Percentiles rank a stretch among this genome's conserved stretches.
These are phyloP conservation scores for Scedosporium dehoogii DNA, from an alignment of 2,329 filamentous ascomycete species.

Conservation along the genomic window DNA sequence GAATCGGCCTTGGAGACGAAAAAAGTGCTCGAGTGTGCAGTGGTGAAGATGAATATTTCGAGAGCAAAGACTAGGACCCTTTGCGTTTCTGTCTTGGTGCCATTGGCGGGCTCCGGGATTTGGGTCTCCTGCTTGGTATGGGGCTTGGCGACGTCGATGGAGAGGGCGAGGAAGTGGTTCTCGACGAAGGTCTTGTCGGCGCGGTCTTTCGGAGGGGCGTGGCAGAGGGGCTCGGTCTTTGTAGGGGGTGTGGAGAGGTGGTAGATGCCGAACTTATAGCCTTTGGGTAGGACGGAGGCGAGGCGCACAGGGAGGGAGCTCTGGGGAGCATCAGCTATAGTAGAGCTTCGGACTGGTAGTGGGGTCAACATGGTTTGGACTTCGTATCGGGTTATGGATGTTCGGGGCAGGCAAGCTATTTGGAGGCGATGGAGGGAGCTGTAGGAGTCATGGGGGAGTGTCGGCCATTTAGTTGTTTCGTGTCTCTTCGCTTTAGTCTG, in stretches of 20 bases:
- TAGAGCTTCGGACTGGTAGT: background rate
- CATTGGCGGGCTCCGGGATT: constrained; percentile 15
- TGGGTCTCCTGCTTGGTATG: constrained; percentile 8
- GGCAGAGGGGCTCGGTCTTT: constrained; percentile 65
- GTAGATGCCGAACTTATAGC: constrained; percentile 56
- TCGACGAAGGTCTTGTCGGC: constrained; percentile 77
- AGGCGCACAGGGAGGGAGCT: constrained; percentile 17
- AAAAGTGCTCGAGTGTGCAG: constrained; percentile 68
- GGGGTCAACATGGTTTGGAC: background rate
- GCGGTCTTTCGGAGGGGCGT: constrained; percentile 60
- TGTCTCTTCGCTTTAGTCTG: background rate
- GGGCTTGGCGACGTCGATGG: constrained; percentile 25
- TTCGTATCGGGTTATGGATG: background rate
- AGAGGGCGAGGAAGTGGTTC: constrained; percentile 60
- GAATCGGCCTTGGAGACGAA: constrained; percentile 98
- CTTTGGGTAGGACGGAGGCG: constrained; percentile 42
- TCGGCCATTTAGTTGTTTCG: background rate
- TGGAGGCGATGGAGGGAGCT: background rate
- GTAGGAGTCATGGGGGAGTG: background rate
- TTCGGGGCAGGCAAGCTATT: background rate
- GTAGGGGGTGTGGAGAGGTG: constrained; percentile 82
- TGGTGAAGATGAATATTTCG: constrained; percentile 81
- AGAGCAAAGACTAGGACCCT: constrained; percentile 67
- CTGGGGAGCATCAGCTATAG: background rate
- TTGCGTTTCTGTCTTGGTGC: constrained; percentile 11